phyloP scores from a whole-genome alignment of 2,329 filamentous ascomycete genomes.

The Neofusicoccum kwambonambiense region DNA sequence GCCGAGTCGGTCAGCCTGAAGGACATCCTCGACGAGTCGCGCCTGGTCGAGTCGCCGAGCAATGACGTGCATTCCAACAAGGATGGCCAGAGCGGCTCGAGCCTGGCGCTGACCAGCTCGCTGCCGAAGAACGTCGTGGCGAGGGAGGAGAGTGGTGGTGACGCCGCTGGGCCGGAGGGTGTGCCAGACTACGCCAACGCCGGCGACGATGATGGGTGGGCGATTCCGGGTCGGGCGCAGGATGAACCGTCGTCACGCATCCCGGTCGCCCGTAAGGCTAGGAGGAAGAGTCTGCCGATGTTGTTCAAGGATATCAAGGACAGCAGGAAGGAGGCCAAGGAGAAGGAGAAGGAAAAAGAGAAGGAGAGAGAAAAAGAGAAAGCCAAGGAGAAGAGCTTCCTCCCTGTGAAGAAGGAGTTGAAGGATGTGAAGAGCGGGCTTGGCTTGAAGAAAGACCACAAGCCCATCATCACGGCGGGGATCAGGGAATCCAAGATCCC shows the following conservation, averaged over 20 bases:
- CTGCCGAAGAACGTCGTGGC: background rate
- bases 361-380: background rate
- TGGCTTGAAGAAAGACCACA: background rate
- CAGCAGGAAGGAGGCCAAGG: background rate
- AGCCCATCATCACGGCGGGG: background rate
- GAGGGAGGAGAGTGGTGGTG: background rate
- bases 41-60: background rate
- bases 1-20: background rate
- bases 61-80: background rate
- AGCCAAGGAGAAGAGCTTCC: background rate
- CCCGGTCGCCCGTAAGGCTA: background rate
- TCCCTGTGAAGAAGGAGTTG: background rate
- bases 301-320: background rate
- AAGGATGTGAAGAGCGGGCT: background rate
- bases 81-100: background rate
- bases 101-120: background rate
- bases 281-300: background rate
- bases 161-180: background rate
- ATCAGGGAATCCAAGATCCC: background rate
- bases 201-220: background rate
- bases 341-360: constrained; percentile 4
- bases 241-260: background rate
- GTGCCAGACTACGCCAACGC: background rate
- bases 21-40: background rate
- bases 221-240: background rate